phyloP scores from a whole-genome alignment of 108 stramenopile species.

The Craspedostauros australis region DNA sequence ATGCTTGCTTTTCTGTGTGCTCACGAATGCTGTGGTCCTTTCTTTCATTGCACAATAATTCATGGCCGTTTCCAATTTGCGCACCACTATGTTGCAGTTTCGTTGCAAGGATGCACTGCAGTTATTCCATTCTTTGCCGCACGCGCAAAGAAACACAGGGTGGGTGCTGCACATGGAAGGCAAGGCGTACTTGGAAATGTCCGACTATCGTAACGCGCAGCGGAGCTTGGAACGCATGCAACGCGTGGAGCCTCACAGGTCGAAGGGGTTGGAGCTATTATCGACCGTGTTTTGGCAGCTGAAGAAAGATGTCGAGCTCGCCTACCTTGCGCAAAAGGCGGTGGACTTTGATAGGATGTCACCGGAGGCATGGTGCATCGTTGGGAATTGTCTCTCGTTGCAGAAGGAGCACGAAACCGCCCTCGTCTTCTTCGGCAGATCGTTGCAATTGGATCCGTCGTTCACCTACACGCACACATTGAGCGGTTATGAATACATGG shows the following conservation, averaged over 20 bases:
- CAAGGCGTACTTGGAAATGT: conserved; percentile 89
- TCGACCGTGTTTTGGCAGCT: conserved; percentile 93
- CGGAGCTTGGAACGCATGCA: conserved; percentile 80
- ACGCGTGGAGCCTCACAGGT: conserved; percentile 80
- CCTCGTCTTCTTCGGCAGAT: conserved; percentile 87
- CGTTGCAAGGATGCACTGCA: conserved; percentile 72
- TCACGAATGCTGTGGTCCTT: background rate
- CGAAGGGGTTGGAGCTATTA: conserved; percentile 89
- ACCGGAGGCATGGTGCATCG: conserved; percentile 94
- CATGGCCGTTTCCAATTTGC: background rate
- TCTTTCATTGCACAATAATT: background rate
- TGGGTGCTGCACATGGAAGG: conserved; percentile 93
- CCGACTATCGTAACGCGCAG: conserved; percentile 86
- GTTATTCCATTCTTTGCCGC: conserved; percentile 70
- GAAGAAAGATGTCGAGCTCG: conserved; percentile 93
- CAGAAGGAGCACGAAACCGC: conserved; percentile 98
- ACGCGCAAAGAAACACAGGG: conserved; percentile 78
- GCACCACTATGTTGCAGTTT: conserved; percentile 24
- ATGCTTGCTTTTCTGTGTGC: background rate
- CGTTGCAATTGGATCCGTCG: conserved; percentile 81
- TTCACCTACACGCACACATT: conserved; percentile 96
- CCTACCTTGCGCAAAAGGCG: conserved; percentile 86
- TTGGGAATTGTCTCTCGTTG: conserved; percentile 95
- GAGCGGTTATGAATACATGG: conserved; percentile 95
- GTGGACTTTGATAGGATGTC: conserved; percentile 80